Evolutionary conservation across 192 early-diverging fungal species (phyloP), one percentile per base, ranked within the genome.

Genomic region (Oehlia diaphana): DNA sequence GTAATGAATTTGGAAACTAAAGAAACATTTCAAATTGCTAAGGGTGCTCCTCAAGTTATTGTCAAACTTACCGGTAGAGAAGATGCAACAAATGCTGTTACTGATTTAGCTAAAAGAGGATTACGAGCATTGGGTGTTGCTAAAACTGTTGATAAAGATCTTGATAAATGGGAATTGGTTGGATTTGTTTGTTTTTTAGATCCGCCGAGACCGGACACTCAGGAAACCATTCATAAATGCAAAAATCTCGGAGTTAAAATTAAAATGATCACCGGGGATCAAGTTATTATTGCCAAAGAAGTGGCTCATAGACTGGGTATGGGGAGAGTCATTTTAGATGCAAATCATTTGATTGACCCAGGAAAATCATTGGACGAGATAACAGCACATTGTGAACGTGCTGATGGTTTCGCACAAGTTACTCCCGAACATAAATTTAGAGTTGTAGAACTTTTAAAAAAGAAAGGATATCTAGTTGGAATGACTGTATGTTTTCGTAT

Each of bases 351-450:
- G 50, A 91, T 94, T 14, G 95, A 96, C 80, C 87, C 92, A 19
- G 85, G 87, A 73, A 90, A 89, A 69, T 86, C 87, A 44, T 96
- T 97, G 80, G 93, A 93, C 70, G 92, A 92, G 81, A 86, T 97
- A n/a, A 94, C 93, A 63, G 91, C 94, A 83, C 93, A 95, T 82
- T 92, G 92, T 78, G 86, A 91, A 65, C 93, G 94, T 73, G 94
- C 94, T 19, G 97, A 98, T 85, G 97, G 97, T 72, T 98, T 98
- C 85, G 97, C 95, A 16, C 95, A 97, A 83, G 97, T 98, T 44
- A 97, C 96, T 86, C 97, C 97, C 66, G 97, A 98, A 84, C 96
- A 98, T 94, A 98, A 98, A 86, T 97, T 94, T 88, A 89, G 91
- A 39, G 96, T 98, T n/a, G 97, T 98, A 42, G 96, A 98, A 87